These are phyloP conservation scores for Salvia hispanica DNA, from an alignment of 257 asterid genomes.

Conservation along the genomic window DNA sequence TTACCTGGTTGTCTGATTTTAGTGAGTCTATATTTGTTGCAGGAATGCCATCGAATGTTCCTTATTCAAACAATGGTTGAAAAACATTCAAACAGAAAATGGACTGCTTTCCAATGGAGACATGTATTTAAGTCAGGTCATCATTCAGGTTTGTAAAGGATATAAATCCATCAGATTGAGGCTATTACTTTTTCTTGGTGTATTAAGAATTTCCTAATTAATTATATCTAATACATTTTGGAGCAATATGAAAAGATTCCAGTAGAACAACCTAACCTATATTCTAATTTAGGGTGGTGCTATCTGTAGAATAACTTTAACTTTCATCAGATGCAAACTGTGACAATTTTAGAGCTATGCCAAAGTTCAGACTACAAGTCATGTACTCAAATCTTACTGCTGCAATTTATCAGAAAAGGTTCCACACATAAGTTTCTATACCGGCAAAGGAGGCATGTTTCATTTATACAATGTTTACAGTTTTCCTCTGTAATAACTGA, in stretches of 20 bases:
- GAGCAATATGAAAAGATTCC: neutral
- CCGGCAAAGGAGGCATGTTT: neutral
- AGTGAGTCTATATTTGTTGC: slow-evolving; percentile 34
- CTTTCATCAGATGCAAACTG: slow-evolving; percentile 1
- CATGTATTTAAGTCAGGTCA: slow-evolving; percentile 63
- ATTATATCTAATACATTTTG: neutral
- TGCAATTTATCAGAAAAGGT: neutral
- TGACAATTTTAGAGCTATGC: slow-evolving; percentile 1
- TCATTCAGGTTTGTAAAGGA: slow-evolving; percentile 66
- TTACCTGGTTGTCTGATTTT: slow-evolving; percentile 3
- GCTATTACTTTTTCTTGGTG: slow-evolving; percentile 4
- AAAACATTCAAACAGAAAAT: slow-evolving; percentile 63
- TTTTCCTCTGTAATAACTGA: neutral
- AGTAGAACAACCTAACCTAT: neutral
- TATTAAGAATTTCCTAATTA: slow-evolving; percentile 3
- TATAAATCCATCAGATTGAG: slow-evolving; percentile 3
- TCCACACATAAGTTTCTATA: too few species aligned
- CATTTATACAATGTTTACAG: neutral
- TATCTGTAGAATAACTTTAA: neutral
- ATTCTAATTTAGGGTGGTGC: neutral
- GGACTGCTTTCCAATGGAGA: slow-evolving; percentile 73
- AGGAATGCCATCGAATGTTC: slow-evolving; percentile 85
- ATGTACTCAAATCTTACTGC: neutral
- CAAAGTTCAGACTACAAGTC: neutral
- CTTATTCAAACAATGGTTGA: slow-evolving; percentile 82